Percentiles rank a stretch among this genome's conserved stretches.
Evolutionary conservation across 2,329 filamentous ascomycete genomes (phyloP).

Genomic region (Penicillium sp.): DNA sequence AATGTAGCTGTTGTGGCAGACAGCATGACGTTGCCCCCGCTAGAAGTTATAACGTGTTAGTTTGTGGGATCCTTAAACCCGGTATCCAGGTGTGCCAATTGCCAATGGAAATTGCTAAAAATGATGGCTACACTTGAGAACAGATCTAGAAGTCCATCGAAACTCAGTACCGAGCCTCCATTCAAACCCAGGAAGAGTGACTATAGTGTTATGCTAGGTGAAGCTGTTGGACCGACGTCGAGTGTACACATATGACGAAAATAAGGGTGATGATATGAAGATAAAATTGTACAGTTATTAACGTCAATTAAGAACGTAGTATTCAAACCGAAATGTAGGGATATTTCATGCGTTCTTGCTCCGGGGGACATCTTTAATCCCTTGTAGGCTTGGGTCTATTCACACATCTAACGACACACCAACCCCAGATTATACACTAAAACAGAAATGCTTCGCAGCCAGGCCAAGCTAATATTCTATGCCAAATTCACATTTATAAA

Average conservation of each 20-base stretch:
- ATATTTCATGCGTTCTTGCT: neutral
- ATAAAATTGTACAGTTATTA: neutral
- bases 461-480: neutral
- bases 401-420: neutral
- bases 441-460: neutral
- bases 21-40: no score
- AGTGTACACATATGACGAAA: neutral
- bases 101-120: neutral
- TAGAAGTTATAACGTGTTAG: neutral
- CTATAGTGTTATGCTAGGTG: neutral
- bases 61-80: no score
- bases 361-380: neutral
- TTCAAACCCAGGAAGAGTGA: neutral
- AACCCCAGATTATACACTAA: neutral
- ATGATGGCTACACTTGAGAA: neutral
- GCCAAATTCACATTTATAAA: neutral
- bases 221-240: neutral
- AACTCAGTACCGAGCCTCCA: no score
- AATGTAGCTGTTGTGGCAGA: neutral
- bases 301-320: neutral
- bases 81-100: neutral
- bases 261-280: neutral
- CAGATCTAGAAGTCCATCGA: neutral
- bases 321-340: neutral
- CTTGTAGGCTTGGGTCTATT: neutral